phyloP scores from a whole-genome alignment of 139 green algal genomes.

The Nannochloris sp. region DNA sequence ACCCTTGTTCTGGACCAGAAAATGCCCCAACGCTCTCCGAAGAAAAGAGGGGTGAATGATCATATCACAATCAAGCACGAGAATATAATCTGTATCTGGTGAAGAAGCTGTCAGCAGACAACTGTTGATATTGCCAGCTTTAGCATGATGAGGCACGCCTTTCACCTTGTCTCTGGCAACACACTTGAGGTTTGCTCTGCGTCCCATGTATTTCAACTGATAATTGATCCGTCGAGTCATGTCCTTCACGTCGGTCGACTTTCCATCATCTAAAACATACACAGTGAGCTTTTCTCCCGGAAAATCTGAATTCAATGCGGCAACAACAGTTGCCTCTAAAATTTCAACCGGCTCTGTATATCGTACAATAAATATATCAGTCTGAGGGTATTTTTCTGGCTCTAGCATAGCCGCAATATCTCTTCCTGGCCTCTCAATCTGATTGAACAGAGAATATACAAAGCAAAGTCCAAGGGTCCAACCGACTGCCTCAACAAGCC shows the following conservation, averaged over 20 bases:
- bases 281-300: conserved; percentile 13
- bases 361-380: conserved; percentile 9
- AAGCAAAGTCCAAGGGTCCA: neutral
- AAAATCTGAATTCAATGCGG: conserved; percentile 17
- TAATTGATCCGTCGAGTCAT: conserved; percentile 1
- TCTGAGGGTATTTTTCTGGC: neutral
- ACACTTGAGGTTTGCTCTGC: conserved; percentile 6
- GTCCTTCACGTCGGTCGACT: neutral
- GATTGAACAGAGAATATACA: neutral
- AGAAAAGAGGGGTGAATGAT: neutral
- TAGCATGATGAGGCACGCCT: neutral
- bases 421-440: conserved; percentile 9
- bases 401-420: conserved; percentile 9
- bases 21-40: neutral
- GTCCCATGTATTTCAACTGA: conserved; percentile 1
- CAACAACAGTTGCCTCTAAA: conserved; percentile 16
- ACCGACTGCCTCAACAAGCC: neutral
- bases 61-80: neutral
- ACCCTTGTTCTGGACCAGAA: neutral
- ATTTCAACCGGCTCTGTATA: conserved; percentile 17
- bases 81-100: neutral
- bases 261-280: conserved; percentile 14
- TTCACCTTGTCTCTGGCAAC: conserved; percentile 9
- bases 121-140: conserved; percentile 1
- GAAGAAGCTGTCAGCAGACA: neutral